Percentiles rank a stretch among this genome's conserved stretches.
phyloP scores from a whole-genome alignment of 2,329 filamentous ascomycete species.

The Bipolaris zeicola region DNA sequence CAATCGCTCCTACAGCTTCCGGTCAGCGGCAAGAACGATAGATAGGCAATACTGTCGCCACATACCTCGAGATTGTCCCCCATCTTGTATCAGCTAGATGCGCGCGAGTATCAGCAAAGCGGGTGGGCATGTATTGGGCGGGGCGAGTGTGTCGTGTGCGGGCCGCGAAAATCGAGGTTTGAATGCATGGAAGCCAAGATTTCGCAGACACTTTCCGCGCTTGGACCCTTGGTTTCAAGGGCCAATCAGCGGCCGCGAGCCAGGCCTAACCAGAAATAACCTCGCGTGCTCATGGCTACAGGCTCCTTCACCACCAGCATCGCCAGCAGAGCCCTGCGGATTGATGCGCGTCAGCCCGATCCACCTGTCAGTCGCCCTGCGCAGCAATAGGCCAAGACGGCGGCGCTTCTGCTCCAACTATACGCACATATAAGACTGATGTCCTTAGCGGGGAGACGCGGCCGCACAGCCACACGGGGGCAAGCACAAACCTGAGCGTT shows the following conservation, averaged over 20 bases:
- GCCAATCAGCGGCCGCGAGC: slow-evolving; percentile 17
- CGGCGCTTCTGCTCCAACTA: slow-evolving; percentile 21
- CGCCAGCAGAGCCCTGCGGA: slow-evolving; percentile 20
- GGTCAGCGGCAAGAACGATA: slow-evolving; percentile 35
- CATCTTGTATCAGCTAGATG: slow-evolving; percentile 29
- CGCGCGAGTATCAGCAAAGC: not conserved
- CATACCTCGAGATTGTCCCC: slow-evolving; percentile 52
- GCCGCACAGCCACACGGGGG: slow-evolving; percentile 38
- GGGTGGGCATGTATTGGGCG: slow-evolving; percentile 15
- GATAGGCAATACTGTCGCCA: slow-evolving; percentile 27
- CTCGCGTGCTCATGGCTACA: slow-evolving; percentile 15
- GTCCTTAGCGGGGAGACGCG: slow-evolving; percentile 22
- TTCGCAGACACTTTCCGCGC: slow-evolving; percentile 28
- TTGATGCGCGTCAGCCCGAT: slow-evolving; percentile 24
- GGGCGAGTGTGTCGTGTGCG: slow-evolving; percentile 37
- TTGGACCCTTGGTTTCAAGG: slow-evolving; percentile 17
- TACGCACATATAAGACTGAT: not conserved
- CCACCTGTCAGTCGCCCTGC: slow-evolving; percentile 17
- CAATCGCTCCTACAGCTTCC: slow-evolving; percentile 56
- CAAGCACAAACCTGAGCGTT: slow-evolving; percentile 30
- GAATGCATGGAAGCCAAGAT: slow-evolving; percentile 25
- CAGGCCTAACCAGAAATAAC: slow-evolving; percentile 4
- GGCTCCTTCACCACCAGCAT: slow-evolving; percentile 17
- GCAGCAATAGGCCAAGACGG: slow-evolving; percentile 15
- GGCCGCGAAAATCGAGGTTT: slow-evolving; percentile 28